Conservation (phyloP, 108 stramenopile genomes). For the Phaeodactylum tricornutum region DNA sequence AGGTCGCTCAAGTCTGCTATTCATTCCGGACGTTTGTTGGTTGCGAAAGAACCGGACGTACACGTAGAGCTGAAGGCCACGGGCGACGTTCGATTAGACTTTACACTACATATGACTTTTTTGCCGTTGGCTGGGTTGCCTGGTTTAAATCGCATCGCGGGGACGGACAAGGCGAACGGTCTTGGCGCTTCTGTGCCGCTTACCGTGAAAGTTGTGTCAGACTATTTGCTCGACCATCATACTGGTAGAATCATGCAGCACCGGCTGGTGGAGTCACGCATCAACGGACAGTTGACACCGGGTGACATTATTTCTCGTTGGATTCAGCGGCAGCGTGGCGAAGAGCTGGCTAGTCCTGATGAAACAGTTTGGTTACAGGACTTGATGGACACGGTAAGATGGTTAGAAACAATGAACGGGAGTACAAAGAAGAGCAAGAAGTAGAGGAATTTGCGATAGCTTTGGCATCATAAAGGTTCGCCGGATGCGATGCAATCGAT, state of each 20-base stretch:
- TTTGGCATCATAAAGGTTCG: too few species aligned
- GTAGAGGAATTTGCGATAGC: too few species aligned
- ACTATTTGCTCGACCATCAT: slow-evolving; percentile 36
- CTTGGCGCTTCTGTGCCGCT: slow-evolving; percentile 34
- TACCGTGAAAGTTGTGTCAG: slow-evolving; percentile 44
- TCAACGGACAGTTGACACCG: slow-evolving; percentile 67
- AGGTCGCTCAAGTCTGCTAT: slow-evolving; percentile 32
- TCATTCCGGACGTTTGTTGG: slow-evolving; percentile 21
- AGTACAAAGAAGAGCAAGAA: too few species aligned
- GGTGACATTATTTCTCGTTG: slow-evolving; percentile 54
- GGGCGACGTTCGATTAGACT: slow-evolving; percentile 28
- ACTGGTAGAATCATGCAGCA: slow-evolving; percentile 50
- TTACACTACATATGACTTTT: slow-evolving; percentile 1
- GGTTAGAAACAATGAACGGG: too few species aligned
- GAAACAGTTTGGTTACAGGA: too few species aligned
- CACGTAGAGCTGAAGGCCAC: slow-evolving; percentile 28
- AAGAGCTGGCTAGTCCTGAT: too few species aligned
- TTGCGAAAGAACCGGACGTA: slow-evolving; percentile 22
- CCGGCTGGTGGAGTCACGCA: slow-evolving; percentile 45
- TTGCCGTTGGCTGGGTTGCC: neutral
- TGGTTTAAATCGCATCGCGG: neutral
- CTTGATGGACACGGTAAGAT: too few species aligned
- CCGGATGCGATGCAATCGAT: too few species aligned
- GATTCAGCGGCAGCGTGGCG: too few species aligned
- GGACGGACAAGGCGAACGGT: neutral